Evolutionary conservation across 352 stramenopile species (phyloP).

Genomic region (Globisporangium cystogenes): DNA sequence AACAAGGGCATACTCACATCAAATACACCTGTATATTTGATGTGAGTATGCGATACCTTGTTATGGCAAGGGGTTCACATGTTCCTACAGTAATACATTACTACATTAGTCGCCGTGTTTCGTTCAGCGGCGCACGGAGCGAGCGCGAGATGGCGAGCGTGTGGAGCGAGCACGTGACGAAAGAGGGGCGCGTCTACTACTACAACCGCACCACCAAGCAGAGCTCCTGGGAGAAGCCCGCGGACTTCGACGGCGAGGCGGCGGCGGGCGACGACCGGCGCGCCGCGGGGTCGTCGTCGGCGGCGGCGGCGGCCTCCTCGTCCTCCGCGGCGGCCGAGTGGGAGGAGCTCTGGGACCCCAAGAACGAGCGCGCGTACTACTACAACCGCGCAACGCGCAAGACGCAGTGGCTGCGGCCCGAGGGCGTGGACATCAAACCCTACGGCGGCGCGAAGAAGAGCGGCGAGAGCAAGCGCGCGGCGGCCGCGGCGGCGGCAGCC

Average conservation of each 20-base stretch:
- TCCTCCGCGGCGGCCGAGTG: conserved; percentile 28
- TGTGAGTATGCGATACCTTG: too few species aligned
- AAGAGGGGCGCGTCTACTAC: conserved; percentile 84
- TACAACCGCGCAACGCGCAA: conserved; percentile 78
- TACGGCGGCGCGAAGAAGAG: conserved; percentile 23
- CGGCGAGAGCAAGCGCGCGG: background rate
- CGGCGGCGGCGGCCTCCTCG: background rate
- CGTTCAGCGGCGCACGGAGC: too few species aligned
- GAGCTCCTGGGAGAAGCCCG: conserved; percentile 82
- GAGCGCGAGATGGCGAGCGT: conserved; percentile 21
- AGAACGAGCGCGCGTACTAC: conserved; percentile 84
- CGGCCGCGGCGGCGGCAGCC: background rate
- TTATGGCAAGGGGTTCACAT: too few species aligned
- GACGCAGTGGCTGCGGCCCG: conserved; percentile 76
- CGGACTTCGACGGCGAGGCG: conserved; percentile 64
- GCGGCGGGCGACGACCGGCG: conserved; percentile 2
- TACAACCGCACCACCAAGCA: conserved; percentile 86
- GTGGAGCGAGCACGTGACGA: conserved; percentile 85
- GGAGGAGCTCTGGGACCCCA: conserved; percentile 85
- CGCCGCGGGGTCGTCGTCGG: background rate
- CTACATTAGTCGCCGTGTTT: too few species aligned
- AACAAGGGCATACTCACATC: too few species aligned
- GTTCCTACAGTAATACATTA: too few species aligned
- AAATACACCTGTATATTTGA: too few species aligned
- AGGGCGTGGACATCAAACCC: conserved; percentile 72